These are phyloP conservation scores for Diaporthe australafricana DNA, from an alignment of 2,329 filamentous ascomycete species.

Conservation along the genomic window DNA sequence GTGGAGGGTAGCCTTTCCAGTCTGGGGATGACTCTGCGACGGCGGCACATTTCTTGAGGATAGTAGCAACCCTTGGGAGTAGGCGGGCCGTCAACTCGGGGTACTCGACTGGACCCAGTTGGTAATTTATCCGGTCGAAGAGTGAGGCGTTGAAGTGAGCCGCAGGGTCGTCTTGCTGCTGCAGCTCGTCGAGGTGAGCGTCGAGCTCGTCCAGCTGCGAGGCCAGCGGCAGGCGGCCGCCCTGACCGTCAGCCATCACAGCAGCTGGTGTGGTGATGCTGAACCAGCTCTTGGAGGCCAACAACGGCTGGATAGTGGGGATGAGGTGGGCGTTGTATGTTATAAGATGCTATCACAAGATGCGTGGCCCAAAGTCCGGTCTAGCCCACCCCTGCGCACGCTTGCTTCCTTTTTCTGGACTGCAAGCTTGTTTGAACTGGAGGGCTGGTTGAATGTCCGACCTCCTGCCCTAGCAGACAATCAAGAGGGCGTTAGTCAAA, in stretches of 20 bases:
- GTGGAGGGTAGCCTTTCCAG: slow-evolving; percentile 53
- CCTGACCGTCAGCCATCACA: slow-evolving; percentile 29
- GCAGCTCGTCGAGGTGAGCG: slow-evolving; percentile 63
- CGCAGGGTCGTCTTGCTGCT: slow-evolving; percentile 51
- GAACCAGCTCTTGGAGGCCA: neutral
- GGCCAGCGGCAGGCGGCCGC: slow-evolving; percentile 1
- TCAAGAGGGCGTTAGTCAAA: too few species aligned
- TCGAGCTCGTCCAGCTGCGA: slow-evolving; percentile 61
- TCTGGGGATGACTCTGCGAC: slow-evolving; percentile 40
- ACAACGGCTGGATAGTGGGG: neutral
- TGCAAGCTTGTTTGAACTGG: neutral
- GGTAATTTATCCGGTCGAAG: slow-evolving; percentile 56
- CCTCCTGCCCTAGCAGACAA: too few species aligned
- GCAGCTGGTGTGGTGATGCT: neutral
- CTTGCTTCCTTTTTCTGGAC: neutral
- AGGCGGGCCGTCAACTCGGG: slow-evolving; percentile 63
- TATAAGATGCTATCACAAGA: neutral
- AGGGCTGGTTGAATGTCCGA: neutral
- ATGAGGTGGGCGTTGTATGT: neutral
- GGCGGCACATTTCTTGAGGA: slow-evolving; percentile 62
- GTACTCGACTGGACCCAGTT: slow-evolving; percentile 35
- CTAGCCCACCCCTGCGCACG: neutral
- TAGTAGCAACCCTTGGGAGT: slow-evolving; percentile 63
- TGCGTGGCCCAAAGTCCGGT: neutral
- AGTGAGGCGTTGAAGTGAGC: slow-evolving; percentile 59